phyloP scores from a whole-genome alignment of 768 basidiomycete genomes.

The Termitomyces sp. region DNA sequence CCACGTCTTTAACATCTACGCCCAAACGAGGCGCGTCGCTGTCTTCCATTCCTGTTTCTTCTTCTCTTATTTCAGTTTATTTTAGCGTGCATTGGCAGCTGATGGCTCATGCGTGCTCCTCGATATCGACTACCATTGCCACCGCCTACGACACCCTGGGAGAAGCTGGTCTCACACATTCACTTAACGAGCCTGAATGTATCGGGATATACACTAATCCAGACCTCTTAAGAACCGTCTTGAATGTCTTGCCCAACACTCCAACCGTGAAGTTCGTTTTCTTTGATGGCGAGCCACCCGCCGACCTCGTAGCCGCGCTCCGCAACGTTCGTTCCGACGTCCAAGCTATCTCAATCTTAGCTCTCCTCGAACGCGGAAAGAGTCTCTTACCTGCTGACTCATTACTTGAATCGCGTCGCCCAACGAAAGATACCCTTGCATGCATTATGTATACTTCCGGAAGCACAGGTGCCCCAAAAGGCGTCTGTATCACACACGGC shows the following conservation, averaged over 20 bases:
- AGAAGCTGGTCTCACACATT: slow-evolving; percentile 82
- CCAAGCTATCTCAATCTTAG: slow-evolving; percentile 60
- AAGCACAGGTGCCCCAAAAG: slow-evolving; percentile 91
- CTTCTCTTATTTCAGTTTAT: slow-evolving; percentile 1
- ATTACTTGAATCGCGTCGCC: slow-evolving; percentile 40
- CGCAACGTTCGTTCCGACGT: slow-evolving; percentile 48
- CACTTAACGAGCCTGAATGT: slow-evolving; percentile 80
- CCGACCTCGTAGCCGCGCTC: slow-evolving; percentile 58
- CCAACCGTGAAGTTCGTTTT: slow-evolving; percentile 77
- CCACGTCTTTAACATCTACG: slow-evolving; percentile 89
- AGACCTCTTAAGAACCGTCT: slow-evolving; percentile 77
- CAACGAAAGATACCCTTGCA: slow-evolving; percentile 39
- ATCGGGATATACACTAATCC: slow-evolving; percentile 89
- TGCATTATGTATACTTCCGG: slow-evolving; percentile 80
- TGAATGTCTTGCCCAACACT: slow-evolving; percentile 68
- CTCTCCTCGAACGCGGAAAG: slow-evolving; percentile 66
- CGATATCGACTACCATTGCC: slow-evolving; percentile 78
- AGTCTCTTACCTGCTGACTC: slow-evolving; percentile 35
- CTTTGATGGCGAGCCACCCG: slow-evolving; percentile 72
- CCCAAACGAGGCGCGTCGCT: slow-evolving; percentile 66
- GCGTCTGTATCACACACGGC: slow-evolving; percentile 82
- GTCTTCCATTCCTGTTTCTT: slow-evolving; percentile 3
- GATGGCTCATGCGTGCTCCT: slow-evolving; percentile 76
- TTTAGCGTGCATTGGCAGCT: slow-evolving; percentile 83
- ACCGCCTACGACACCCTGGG: slow-evolving; percentile 98